Evolutionary conservation across 306 rosid genomes (phyloP), one percentile per base, ranked within the genome.

Genomic region (Rubus parviflorus): DNA sequence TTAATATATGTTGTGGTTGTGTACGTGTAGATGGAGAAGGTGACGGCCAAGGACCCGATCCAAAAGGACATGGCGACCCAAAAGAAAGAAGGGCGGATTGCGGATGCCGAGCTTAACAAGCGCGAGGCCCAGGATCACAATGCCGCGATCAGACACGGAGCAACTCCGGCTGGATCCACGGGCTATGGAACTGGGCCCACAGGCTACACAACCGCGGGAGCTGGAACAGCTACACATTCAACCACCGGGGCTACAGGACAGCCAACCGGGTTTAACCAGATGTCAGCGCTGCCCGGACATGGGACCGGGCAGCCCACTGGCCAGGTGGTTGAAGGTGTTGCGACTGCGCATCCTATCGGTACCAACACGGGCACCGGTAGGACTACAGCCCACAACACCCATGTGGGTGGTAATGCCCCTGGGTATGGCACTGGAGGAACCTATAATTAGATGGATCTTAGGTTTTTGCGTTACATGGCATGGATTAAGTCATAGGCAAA

Each of bases 51-150:
- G 8, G 86, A 85, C n/a, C 86, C 91, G 9, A 0, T 71, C 58
- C 76, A 88, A 45, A 88, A 86, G 83, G 88, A 88, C 57, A 86
- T 85, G 73, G 93, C 93, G 0, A 79, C 85, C 0, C 68, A 78
- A 8, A 88, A 75, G 81, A 90, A 89, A 61, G 81, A 84, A 3
- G 82, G 60, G 54, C 86, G 49, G 75, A 79, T 82, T 22, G 40
- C 53, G 1, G 83, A 84, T 12, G 97, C 95, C 0, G 92, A 90
- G 89, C 72, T 79, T 19, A 69, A 86, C 15, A 92, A 94, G 68
- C 85, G 35, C 17, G 83, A 68, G 79, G 97, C 86, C 4, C 85
- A 77, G 30, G 51, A 73, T 51, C 81, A 88, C 17, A 88, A 90
- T 76, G 87, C 90, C 0, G 90, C 79, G 0, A 81, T 48, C 20